These are phyloP conservation scores for Falciphora oryzae DNA, from an alignment of 2,329 filamentous ascomycete genomes.

Conservation along the genomic window DNA sequence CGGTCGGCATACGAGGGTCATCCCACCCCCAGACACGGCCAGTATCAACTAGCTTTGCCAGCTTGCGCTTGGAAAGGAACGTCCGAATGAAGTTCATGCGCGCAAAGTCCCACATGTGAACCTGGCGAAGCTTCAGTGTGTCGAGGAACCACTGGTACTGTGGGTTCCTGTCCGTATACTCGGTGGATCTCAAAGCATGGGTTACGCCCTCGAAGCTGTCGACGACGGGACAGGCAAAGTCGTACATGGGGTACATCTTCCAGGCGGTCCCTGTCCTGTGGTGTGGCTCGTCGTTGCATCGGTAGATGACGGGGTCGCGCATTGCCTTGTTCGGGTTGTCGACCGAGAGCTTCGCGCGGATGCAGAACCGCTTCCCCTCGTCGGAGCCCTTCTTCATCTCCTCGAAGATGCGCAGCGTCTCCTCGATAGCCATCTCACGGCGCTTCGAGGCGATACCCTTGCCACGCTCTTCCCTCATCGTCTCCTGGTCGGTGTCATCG, in stretches of 20 bases:
- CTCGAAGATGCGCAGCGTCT: constrained; percentile 80
- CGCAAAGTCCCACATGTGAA: constrained; percentile 81
- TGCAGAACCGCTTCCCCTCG: constrained; percentile 79
- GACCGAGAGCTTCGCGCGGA: constrained; percentile 87
- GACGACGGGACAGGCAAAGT: constrained; percentile 78
- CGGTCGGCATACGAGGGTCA: constrained; percentile 77
- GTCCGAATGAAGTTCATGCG: constrained; percentile 80
- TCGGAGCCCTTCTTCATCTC: constrained; percentile 87
- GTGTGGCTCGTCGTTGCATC: constrained; percentile 66
- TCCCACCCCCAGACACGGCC: constrained; percentile 80
- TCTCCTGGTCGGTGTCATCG: constrained; percentile 87
- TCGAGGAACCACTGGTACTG: constrained; percentile 85
- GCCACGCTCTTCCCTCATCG: constrained; percentile 79
- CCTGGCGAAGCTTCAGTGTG: constrained; percentile 65
- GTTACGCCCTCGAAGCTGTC: constrained; percentile 78
- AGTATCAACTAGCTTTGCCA: constrained; percentile 74
- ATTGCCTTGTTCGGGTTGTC: constrained; percentile 94
- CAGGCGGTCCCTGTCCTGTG: constrained; percentile 74
- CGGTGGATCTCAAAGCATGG: constrained; percentile 75
- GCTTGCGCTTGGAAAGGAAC: constrained; percentile 79
- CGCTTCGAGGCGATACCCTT: constrained; percentile 76
- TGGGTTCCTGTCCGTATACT: constrained; percentile 81
- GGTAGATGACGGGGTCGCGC: constrained; percentile 95
- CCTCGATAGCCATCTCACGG: constrained; percentile 72
- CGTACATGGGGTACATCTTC: constrained; percentile 86